Evolutionary conservation across 192 early-diverging fungal species (phyloP), one percentile per base, ranked within the genome.

Genomic region (Backusella luteola): DNA sequence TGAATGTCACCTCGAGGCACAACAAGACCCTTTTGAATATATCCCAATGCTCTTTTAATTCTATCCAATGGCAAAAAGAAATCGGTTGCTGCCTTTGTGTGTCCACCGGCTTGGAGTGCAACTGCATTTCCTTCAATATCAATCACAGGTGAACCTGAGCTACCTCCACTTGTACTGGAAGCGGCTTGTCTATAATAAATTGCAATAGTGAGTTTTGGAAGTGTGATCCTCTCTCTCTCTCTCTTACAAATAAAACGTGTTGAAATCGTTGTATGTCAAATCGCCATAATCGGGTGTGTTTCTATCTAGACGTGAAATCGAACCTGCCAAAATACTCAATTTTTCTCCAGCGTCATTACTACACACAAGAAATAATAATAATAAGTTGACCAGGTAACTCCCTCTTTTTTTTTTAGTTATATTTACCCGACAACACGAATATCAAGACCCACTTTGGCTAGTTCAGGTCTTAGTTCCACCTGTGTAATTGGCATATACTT

Each of bases 61-160:
- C 94, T 87, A 75, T 94, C 92, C 41, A 96, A 76, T 11, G 94
- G 94, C 36, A 96, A 91, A 77, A 94, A 96, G 86, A 93, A 96
- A 82, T 95, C 92, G 1, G 94, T 94, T 21, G 93, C 93, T 38
- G 93, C 93, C 34, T 89, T 85, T 12, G 84, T 87, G 63, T 89
- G 87, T 14, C 93, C 93, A 70, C 91, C 93, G 4, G 93, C 94
- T 74, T 96, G 93, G 35, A 96, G 77, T 39, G 90, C 94, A 4
- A 96, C 93, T 4, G 94, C 94, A 66, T 90, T 86, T 66, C 94
- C 94, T 21, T 94, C 85, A 77, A 96, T 92, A 73, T 94, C 91
- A 63, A 96, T 84, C 0, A 96, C 94, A 34, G 94, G 94, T 0
- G 89, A 91, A 41, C 94, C 94, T 67, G 88, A 90, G 35, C 89